Conservation (phyloP, 2,329 filamentous ascomycete genomes). For the Nemania serpens region DNA sequence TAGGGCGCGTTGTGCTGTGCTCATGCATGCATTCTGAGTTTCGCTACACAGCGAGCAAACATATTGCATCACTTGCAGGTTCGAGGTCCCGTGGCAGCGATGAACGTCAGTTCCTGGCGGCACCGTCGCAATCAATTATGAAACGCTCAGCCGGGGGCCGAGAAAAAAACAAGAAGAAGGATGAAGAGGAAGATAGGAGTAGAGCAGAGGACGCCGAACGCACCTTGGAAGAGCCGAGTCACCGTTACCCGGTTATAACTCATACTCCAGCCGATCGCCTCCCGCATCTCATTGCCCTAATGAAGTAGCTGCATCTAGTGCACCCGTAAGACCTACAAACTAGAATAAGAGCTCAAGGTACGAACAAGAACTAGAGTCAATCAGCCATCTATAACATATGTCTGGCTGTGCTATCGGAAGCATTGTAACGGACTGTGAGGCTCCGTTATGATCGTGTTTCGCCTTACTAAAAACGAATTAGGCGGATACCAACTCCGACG, state of each 20-base stretch:
- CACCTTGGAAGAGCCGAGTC: background rate
- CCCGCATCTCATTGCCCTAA: slow-evolving; percentile 11
- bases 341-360: background rate
- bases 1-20: background rate
- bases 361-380: slow-evolving; percentile 2
- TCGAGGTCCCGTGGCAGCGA: slow-evolving; percentile 9
- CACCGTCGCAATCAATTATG: slow-evolving; percentile 14
- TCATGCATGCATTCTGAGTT: slow-evolving; percentile 19
- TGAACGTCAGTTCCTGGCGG: slow-evolving; percentile 14
- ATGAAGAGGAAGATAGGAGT: background rate
- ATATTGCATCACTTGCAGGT: slow-evolving; percentile 17
- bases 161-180: background rate
- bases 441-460: slow-evolving; percentile 4
- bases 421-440: slow-evolving; percentile 11
- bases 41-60: slow-evolving; percentile 11
- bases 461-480: background rate
- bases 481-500: background rate
- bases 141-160: slow-evolving; percentile 1
- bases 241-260: background rate
- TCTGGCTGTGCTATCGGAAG: background rate
- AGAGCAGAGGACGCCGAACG: background rate
- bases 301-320: slow-evolving; percentile 5
- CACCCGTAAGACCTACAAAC: background rate
- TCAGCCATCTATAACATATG: background rate
- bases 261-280: slow-evolving; percentile 2